These are phyloP conservation scores for Sistotremastrum niveocremeum DNA, from an alignment of 768 basidiomycete genomes.

Conservation along the genomic window DNA sequence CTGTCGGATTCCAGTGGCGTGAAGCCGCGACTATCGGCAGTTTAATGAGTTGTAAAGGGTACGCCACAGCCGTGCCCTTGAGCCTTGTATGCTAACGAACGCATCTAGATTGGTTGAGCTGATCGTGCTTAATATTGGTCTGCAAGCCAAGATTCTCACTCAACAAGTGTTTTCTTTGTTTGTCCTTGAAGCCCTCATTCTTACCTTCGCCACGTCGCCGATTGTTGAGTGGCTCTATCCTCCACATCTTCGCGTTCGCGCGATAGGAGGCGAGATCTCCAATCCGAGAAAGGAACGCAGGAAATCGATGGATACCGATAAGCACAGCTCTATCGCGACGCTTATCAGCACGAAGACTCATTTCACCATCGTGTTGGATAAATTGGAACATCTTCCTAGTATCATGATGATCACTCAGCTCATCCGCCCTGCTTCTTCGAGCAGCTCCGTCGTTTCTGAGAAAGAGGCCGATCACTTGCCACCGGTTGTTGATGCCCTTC, in stretches of 20 bases:
- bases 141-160: constrained; percentile 50
- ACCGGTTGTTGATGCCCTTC: constrained; percentile 59
- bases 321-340: background rate
- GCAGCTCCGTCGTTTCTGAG: background rate
- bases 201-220: constrained; percentile 80
- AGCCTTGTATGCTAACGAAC: background rate
- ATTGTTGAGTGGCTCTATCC: constrained; percentile 72
- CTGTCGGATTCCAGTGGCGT: constrained; percentile 53
- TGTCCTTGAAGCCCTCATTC: constrained; percentile 60
- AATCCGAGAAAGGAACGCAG: background rate
- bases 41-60: constrained; percentile 89
- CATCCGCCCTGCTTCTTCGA: constrained; percentile 22
- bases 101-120: constrained; percentile 56
- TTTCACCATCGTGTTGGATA: constrained; percentile 68
- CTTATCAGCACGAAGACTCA: constrained; percentile 28
- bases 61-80: constrained; percentile 10
- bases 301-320: constrained; percentile 6
- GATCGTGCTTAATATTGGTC: constrained; percentile 84
- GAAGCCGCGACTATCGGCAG: constrained; percentile 75
- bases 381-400: constrained; percentile 66
- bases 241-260: constrained; percentile 33
- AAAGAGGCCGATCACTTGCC: background rate
- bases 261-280: constrained; percentile 4
- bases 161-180: constrained; percentile 78
- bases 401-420: constrained; percentile 75